phyloP scores from a whole-genome alignment of 2,329 filamentous ascomycete species.

The Trichothecium sympodiale region DNA sequence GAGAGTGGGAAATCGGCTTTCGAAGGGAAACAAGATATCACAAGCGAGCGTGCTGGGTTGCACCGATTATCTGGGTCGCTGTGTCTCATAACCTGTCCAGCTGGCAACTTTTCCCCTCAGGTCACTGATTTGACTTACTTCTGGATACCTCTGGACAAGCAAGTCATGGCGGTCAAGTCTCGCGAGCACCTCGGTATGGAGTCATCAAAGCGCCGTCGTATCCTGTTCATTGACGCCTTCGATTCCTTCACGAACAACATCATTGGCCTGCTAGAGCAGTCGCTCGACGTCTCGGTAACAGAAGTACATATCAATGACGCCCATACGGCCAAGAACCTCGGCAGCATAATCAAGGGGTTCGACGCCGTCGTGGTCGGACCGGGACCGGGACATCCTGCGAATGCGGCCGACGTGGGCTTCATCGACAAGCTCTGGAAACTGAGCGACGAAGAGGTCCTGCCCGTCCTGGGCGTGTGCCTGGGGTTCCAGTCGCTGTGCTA shows the following conservation, averaged over 20 bases:
- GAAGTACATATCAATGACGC: conserved; percentile 27
- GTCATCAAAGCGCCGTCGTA: conserved; percentile 22
- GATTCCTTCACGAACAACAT: conserved; percentile 98
- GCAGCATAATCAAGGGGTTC: conserved; percentile 43
- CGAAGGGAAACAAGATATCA: too few species aligned
- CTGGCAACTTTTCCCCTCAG: too few species aligned
- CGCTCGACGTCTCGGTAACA: conserved; percentile 51
- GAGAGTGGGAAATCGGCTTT: too few species aligned
- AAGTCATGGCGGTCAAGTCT: too few species aligned
- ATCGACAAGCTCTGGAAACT: conserved; percentile 69
- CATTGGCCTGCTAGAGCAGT: conserved; percentile 64
- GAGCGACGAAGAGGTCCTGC: conserved; percentile 46
- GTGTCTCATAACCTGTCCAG: too few species aligned
- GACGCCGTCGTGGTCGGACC: conserved; percentile 85
- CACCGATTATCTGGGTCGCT: too few species aligned
- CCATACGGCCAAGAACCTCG: conserved; percentile 13
- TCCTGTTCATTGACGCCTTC: conserved; percentile 90
- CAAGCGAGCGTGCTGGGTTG: too few species aligned
- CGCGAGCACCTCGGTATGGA: too few species aligned
- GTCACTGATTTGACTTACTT: too few species aligned
- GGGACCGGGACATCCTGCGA: conserved; percentile 72
- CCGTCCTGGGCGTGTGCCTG: conserved; percentile 79
- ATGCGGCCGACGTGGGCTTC: conserved; percentile 67
- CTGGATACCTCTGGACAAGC: too few species aligned
- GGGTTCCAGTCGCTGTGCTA: conserved; percentile 76